These are phyloP conservation scores for Albizia julibrissin DNA, from an alignment of 306 rosid species.

Conservation along the genomic window DNA sequence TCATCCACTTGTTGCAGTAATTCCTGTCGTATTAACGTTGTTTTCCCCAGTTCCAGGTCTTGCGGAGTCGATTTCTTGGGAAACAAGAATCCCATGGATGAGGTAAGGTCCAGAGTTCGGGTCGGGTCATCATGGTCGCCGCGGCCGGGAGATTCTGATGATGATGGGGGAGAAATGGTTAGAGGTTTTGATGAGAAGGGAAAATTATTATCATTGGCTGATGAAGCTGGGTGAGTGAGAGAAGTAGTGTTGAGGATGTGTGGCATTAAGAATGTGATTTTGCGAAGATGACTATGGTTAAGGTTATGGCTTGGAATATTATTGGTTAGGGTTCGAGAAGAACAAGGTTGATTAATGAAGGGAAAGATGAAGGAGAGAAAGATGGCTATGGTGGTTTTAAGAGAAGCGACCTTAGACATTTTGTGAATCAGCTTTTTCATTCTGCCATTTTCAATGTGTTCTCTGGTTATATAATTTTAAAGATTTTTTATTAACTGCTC, in stretches of 20 bases:
- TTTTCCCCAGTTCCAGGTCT: constrained; percentile 60
- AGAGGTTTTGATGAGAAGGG: constrained; percentile 63
- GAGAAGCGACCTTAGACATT: background rate
- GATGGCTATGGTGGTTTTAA: background rate
- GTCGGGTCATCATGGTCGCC: constrained; percentile 38
- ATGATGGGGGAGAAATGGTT: constrained; percentile 57
- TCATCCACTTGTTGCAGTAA: constrained; percentile 27
- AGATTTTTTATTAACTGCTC: background rate
- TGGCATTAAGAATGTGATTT: constrained; percentile 11
- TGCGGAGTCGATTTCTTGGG: constrained; percentile 59
- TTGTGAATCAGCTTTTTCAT: background rate
- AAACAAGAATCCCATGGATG: constrained; percentile 59
- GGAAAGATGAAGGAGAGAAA: background rate
- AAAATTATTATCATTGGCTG: constrained; percentile 25
- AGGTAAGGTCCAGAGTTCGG: constrained; percentile 45
- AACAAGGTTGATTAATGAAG: background rate
- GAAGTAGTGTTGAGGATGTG: background rate
- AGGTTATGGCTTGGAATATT: background rate
- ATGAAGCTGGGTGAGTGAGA: constrained; percentile 7
- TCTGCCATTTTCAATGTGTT: background rate
- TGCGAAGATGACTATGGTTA: background rate
- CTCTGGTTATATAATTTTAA: background rate
- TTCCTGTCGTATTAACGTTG: constrained; percentile 58
- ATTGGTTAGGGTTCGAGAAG: background rate
- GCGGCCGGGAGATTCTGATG: constrained; percentile 49